A percentile compares a stretch with the other conserved stretches of the same genome.
These are phyloP conservation scores for Chrysosporium keratinophilum DNA, from an alignment of 2,329 filamentous ascomycete species.

Conservation along the genomic window DNA sequence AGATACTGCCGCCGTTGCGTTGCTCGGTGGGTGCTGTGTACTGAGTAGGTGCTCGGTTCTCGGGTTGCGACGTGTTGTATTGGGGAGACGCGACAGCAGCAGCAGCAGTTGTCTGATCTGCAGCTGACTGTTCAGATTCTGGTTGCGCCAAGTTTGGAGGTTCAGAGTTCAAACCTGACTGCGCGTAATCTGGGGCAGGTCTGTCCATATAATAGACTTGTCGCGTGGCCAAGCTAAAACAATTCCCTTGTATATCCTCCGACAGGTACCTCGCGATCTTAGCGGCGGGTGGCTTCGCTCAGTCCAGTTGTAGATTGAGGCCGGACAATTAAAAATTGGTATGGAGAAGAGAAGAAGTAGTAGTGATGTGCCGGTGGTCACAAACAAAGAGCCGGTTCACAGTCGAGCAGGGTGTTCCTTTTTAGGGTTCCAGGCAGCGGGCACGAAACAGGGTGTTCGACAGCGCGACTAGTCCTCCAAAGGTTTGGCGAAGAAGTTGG, in stretches of 20 bases:
- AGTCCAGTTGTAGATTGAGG: constrained; percentile 10
- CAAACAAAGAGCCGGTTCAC: constrained; percentile 8
- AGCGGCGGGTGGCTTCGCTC: constrained; percentile 12
- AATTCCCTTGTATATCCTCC: constrained; percentile 10
- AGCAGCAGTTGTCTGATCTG: constrained; percentile 81
- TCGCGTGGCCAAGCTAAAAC: constrained; percentile 11
- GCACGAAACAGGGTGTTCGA: constrained; percentile 11
- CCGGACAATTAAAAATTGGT: constrained; percentile 4
- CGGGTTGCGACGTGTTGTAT: constrained; percentile 31
- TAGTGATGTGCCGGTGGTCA: constrained; percentile 3
- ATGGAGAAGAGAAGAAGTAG: constrained; percentile 5
- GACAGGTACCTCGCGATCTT: constrained; percentile 12
- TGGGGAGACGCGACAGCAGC: constrained; percentile 19
- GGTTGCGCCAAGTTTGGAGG: constrained; percentile 44
- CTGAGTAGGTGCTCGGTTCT: constrained; percentile 42
- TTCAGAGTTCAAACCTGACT: constrained; percentile 69
- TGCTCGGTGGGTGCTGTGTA: constrained; percentile 76
- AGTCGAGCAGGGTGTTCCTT: constrained; percentile 4
- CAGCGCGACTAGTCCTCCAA: constrained; percentile 2
- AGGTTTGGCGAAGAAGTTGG: constrained; percentile 3
- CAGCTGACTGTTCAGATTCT: constrained; percentile 72
- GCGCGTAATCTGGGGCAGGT: constrained; percentile 64
- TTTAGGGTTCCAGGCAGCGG: constrained; percentile 9
- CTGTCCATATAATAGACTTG: constrained; percentile 41
- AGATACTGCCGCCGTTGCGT: constrained; percentile 56